Percentiles rank a stretch among this genome's conserved stretches.
Conservation (phyloP, 441 rosid species). For the Melianthus villosus region DNA sequence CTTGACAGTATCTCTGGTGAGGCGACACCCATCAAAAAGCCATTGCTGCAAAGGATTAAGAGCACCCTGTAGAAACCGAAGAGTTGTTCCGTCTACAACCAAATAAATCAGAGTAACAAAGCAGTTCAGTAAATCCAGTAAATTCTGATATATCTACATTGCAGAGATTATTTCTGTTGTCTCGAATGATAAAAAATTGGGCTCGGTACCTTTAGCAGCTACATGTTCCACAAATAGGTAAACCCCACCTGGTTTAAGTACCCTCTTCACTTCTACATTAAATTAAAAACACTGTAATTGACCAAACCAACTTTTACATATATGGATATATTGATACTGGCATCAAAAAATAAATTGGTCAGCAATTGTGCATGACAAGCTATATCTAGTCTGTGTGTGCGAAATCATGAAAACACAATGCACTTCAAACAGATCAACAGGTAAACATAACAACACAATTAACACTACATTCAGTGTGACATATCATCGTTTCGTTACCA, state of each 20-base stretch:
- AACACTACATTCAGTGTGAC: no score
- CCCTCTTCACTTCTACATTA: constrained; percentile 66
- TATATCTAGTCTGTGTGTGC: no score
- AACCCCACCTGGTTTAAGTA: constrained; percentile 64
- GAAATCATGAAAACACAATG: no score
- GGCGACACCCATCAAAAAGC: constrained; percentile 65
- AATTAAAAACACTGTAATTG: no score
- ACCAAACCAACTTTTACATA: no score
- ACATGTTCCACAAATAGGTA: constrained; percentile 79
- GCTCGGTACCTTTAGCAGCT: constrained; percentile 70
- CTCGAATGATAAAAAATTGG: neutral
- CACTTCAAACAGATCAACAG: no score
- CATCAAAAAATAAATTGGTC: no score
- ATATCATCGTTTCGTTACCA: no score
- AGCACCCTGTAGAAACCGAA: constrained; percentile 38
- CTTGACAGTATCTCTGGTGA: constrained; percentile 51
- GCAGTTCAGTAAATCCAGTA: neutral
- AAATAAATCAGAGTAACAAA: neutral
- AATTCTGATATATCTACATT: neutral
- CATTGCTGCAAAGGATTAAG: constrained; percentile 62
- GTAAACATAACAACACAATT: no score
- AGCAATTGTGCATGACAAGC: no score
- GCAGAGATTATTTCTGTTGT: neutral
- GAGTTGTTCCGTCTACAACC: constrained; percentile 56
- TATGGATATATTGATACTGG: no score